Conservation (phyloP, 257 asterid genomes). For the Mentha longifolia region DNA sequence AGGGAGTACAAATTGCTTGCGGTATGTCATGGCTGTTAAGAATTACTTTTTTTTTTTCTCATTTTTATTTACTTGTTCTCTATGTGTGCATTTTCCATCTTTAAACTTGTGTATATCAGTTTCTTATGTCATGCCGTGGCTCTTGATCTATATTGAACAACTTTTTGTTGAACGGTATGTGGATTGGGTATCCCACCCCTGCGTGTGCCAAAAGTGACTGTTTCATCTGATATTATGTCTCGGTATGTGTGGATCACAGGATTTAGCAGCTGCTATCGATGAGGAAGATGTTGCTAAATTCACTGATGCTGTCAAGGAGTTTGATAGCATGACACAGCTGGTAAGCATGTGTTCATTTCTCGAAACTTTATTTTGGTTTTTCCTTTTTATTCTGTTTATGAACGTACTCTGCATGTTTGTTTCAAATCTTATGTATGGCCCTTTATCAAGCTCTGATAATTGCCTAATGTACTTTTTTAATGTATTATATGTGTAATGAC, state of each 20-base stretch:
- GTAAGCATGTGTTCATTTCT: conserved; percentile 45
- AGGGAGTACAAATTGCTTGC: conserved; percentile 80
- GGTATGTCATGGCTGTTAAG: conserved; percentile 49
- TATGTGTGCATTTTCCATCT: conserved; percentile 16
- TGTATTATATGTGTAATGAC: background rate
- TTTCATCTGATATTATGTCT: conserved; percentile 19
- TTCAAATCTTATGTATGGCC: conserved; percentile 1
- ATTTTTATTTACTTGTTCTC: background rate
- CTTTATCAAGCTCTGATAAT: background rate
- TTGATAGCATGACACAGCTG: conserved; percentile 93
- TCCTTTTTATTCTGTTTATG: background rate
- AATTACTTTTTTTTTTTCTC: conserved; percentile 14
- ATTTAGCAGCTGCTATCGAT: conserved; percentile 80
- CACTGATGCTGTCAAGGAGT: conserved; percentile 96
- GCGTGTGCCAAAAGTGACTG: background rate
- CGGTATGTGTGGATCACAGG: conserved; percentile 48
- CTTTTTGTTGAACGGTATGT: background rate
- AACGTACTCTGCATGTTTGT: background rate
- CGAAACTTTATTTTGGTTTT: conserved; percentile 1
- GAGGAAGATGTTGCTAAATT: conserved; percentile 96
- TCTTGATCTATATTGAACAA: conserved; percentile 8
- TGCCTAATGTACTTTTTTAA: background rate
- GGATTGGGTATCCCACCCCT: background rate
- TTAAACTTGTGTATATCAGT: conserved; percentile 1
- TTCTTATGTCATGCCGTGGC: conserved; percentile 16